phyloP scores from a whole-genome alignment of 345 rosid species.

The Lepidium aucheri region DNA sequence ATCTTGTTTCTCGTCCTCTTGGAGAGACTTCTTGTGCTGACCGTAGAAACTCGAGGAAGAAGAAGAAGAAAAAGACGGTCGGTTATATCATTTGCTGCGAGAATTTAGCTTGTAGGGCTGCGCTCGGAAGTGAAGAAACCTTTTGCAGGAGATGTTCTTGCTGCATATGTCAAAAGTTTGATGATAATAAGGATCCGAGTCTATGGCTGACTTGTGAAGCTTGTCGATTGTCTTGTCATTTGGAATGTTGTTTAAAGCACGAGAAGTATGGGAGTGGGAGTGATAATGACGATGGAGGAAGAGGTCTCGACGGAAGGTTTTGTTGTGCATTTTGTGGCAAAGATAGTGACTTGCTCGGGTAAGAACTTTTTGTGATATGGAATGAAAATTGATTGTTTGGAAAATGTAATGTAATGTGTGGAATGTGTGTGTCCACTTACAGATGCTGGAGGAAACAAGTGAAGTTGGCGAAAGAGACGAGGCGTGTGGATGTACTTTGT shows the following conservation, averaged over 20 bases:
- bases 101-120: conserved; percentile 84
- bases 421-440: neutral
- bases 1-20: conserved; percentile 51
- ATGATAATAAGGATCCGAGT: conserved; percentile 94
- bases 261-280: conserved; percentile 58
- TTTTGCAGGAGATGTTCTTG: conserved; percentile 94
- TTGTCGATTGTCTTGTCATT: conserved; percentile 87
- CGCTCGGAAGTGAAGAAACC: conserved; percentile 41
- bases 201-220: conserved; percentile 79
- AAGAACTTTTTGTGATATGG: conserved; percentile 1
- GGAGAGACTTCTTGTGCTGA: conserved; percentile 27
- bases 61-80: conserved; percentile 54
- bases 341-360: conserved; percentile 84
- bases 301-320: conserved; percentile 67
- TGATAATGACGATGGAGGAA: conserved; percentile 31
- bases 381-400: neutral
- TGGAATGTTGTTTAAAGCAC: conserved; percentile 74
- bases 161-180: conserved; percentile 71
- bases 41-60: conserved; percentile 48
- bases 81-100: conserved; percentile 54
- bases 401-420: conserved; percentile 1
- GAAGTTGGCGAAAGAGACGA: conserved; percentile 58
- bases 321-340: conserved; percentile 66
- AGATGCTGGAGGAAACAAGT: conserved; percentile 96
- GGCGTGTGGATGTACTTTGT: conserved; percentile 82